A percentile compares a stretch with the other conserved stretches of the same genome.
phyloP scores from a whole-genome alignment of 768 basidiomycete species.

The Arthromyces matolae region DNA sequence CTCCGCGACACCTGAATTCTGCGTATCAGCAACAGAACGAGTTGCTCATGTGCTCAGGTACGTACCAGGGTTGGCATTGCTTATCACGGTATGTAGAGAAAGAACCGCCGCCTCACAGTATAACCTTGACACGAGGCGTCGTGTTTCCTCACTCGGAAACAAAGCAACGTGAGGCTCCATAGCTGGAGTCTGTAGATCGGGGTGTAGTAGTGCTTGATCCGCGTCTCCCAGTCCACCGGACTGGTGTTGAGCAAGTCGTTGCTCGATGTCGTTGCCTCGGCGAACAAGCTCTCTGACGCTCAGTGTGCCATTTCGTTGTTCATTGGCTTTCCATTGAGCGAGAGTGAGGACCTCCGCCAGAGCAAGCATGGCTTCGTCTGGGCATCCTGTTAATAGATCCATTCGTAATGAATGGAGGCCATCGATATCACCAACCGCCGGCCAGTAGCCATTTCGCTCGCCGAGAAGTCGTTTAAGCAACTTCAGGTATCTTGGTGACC shows the following conservation, averaged over 20 bases:
- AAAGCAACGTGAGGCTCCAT: slow-evolving; percentile 27
- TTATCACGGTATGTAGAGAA: slow-evolving; percentile 70
- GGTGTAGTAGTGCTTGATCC: slow-evolving; percentile 35
- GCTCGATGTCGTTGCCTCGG: slow-evolving; percentile 70
- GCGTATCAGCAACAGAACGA: slow-evolving; percentile 1
- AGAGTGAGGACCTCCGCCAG: slow-evolving; percentile 73
- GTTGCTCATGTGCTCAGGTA: slow-evolving; percentile 9
- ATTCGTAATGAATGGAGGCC: slow-evolving; percentile 49
- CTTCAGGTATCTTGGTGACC: slow-evolving; percentile 60
- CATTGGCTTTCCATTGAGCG: slow-evolving; percentile 69
- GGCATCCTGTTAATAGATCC: slow-evolving; percentile 71
- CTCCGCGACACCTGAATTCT: slow-evolving; percentile 60
- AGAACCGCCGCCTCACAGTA: slow-evolving; percentile 64
- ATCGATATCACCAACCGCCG: slow-evolving; percentile 30
- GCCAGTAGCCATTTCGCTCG: slow-evolving; percentile 45
- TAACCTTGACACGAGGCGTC: slow-evolving; percentile 47
- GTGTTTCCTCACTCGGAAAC: slow-evolving; percentile 42
- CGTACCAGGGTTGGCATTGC: slow-evolving; percentile 66
- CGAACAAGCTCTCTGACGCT: slow-evolving; percentile 73
- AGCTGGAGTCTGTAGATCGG: slow-evolving; percentile 32
- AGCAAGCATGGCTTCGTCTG: slow-evolving; percentile 73
- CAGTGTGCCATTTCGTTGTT: slow-evolving; percentile 60
- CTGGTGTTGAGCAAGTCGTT: slow-evolving; percentile 49
- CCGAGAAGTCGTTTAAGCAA: slow-evolving; percentile 68
- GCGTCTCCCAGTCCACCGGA: slow-evolving; percentile 29